Evolutionary conservation across 2,329 filamentous ascomycete genomes (phyloP).

Genomic region (Fusarium sp.): DNA sequence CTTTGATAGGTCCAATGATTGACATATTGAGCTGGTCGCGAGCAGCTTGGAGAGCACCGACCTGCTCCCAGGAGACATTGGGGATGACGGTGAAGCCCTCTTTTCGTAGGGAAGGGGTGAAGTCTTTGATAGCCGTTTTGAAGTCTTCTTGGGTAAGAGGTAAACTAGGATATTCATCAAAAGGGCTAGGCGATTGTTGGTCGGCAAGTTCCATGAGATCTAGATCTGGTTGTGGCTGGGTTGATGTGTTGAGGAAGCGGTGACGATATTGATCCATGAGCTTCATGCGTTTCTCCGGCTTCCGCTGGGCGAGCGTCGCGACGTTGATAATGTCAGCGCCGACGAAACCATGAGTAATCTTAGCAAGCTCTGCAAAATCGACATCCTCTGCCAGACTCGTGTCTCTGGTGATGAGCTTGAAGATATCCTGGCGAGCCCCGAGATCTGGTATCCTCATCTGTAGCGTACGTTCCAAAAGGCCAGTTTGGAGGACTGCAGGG

Average conservation of each 20-base stretch:
- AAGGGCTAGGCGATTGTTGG: not conserved
- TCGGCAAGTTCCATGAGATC: conserved; percentile 32
- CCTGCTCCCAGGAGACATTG: conserved; percentile 90
- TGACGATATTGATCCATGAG: too few species aligned
- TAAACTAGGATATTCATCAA: too few species aligned
- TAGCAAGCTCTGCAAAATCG: conserved; percentile 78
- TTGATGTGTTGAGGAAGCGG: too few species aligned
- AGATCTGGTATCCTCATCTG: conserved; percentile 90
- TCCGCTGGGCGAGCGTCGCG: conserved; percentile 45
- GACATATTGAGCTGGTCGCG: conserved; percentile 84
- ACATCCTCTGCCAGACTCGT: conserved; percentile 73
- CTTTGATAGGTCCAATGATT: conserved; percentile 88
- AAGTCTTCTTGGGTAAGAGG: conserved; percentile 63
- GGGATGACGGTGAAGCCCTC: conserved; percentile 97
- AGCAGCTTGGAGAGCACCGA: conserved; percentile 83
- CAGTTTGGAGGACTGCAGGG: conserved; percentile 76
- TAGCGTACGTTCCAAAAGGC: conserved; percentile 83
- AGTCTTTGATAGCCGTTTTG: conserved; percentile 73
- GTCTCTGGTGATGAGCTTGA: conserved; percentile 75
- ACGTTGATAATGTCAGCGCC: conserved; percentile 83
- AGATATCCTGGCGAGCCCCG: conserved; percentile 77
- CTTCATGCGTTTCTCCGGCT: too few species aligned
- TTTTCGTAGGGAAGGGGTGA: conserved; percentile 72
- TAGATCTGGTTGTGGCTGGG: too few species aligned
- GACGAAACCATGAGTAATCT: conserved; percentile 90